Evolutionary conservation across 108 stramenopile genomes (phyloP), one percentile per base, ranked within the genome.

Genomic region (Cylindrotheca fusiformis): DNA sequence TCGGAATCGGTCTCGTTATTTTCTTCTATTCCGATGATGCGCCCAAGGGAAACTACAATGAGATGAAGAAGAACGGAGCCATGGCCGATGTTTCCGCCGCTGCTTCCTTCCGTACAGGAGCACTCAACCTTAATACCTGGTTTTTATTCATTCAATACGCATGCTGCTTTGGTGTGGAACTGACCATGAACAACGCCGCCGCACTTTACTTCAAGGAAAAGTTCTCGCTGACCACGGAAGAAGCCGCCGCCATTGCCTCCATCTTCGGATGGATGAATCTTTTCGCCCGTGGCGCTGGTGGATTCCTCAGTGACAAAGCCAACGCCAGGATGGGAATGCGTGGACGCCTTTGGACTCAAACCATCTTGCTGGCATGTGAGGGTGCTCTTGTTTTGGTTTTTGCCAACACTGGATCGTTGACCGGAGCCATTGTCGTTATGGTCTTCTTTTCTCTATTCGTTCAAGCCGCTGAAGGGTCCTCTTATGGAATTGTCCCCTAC

Each of bases 121-220:
- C 84, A 21, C 3, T 81, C 52, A 90, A 95, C 71, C 28, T 84
- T 45, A 95, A 93, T 74, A 88, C 91, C 2, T 94, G 91, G 93
- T 29, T 96, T 31, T 69, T 96, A 47, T 82, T 82, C 74, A 33
- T 90, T 47, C 91, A 94, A 66, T 96, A 96, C 69, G 93, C 88
- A 4, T 79, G 78, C 64, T 93, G 89, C 86, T 93, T 96, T 60
- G 95, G 95, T 32, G 90, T 94, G 19, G 95, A 96, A 71, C 74
- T 96, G 52, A 91, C 90, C 55, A 84, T 91, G 82, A 86, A 85
- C 86, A 91, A 95, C 61, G 88, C 81, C 29, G 86, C 87, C 24
- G 90, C 91, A 24, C 49, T 70, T 0, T 95, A 91, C 76, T 95
- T 91, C 67, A 66, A 63, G 53, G 81, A 91, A 48, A 64, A 69